A percentile compares a stretch with the other conserved stretches of the same genome.
These are phyloP conservation scores for Aspergillus brunneoviolaceus DNA, from an alignment of 2,329 filamentous ascomycete species.

Conservation along the genomic window DNA sequence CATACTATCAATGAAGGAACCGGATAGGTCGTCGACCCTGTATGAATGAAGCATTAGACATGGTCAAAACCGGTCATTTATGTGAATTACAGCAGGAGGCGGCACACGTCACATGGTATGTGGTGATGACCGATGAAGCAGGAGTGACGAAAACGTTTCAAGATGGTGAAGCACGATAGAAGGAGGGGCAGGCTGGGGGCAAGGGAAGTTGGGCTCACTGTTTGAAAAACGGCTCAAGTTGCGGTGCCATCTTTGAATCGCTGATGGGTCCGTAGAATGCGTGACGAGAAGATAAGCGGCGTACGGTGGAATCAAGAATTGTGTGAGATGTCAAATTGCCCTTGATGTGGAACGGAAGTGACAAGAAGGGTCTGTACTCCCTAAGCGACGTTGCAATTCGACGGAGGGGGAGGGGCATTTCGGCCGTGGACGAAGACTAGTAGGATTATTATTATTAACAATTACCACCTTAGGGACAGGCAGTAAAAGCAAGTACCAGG, in stretches of 20 bases:
- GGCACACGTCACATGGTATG: too few relatives aligned
- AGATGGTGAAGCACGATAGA: neutral
- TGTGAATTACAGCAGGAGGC: neutral
- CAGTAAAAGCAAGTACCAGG: neutral
- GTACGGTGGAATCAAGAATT: conserved; percentile 6
- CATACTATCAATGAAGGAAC: conserved; percentile 78
- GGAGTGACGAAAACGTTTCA: neutral
- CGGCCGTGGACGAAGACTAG: conserved; percentile 10
- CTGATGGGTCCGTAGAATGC: conserved; percentile 48
- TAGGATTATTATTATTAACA: conserved; percentile 1
- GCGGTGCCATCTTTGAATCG: conserved; percentile 74
- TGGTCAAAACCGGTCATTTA: conserved; percentile 8
- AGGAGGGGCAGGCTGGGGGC: neutral
- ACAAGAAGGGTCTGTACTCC: conserved; percentile 16
- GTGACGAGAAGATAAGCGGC: conserved; percentile 27
- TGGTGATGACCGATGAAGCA: neutral
- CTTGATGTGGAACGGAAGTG: conserved; percentile 6
- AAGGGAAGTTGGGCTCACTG: conserved; percentile 51
- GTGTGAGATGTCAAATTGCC: conserved; percentile 7
- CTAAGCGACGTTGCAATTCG: conserved; percentile 27
- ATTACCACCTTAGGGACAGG: neutral
- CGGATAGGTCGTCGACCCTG: conserved; percentile 71
- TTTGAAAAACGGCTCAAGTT: conserved; percentile 89
- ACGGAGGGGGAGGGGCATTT: conserved; percentile 39
- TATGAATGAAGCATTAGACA: conserved; percentile 1